These are phyloP conservation scores for Teunomyces pallodes DNA, from an alignment of 805 yeast species.

Conservation along the genomic window DNA sequence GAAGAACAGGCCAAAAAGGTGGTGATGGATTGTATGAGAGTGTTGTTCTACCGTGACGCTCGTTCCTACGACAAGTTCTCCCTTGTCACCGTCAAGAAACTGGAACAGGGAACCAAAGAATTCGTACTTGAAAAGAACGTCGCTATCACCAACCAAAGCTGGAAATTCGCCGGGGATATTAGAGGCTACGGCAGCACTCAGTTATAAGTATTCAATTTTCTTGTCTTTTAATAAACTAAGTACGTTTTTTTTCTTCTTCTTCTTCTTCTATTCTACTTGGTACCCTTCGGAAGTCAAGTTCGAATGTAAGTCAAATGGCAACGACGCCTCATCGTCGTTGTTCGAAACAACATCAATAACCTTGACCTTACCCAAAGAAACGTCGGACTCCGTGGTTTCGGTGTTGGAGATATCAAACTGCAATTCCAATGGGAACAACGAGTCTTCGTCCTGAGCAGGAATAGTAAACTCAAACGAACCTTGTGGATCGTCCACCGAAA, in stretches of 20 bases:
- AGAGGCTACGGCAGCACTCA: slow-evolving; percentile 85
- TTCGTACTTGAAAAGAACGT: slow-evolving; percentile 64
- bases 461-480: slow-evolving; percentile 81
- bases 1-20: slow-evolving; percentile 75
- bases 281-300: slow-evolving; percentile 59
- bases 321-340: slow-evolving; percentile 50
- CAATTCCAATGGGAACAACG: slow-evolving; percentile 84
- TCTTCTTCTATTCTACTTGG: slow-evolving; percentile 29
- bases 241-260: background rate
- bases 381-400: slow-evolving; percentile 37
- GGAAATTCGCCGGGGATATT: slow-evolving; percentile 88
- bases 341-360: slow-evolving; percentile 56
- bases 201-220: slow-evolving; percentile 15
- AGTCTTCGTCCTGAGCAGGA: slow-evolving; percentile 74
- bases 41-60: slow-evolving; percentile 93
- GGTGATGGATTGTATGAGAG: slow-evolving; percentile 88
- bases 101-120: slow-evolving; percentile 39
- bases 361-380: slow-evolving; percentile 63
- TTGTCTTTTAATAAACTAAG: background rate
- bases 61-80: slow-evolving; percentile 86
- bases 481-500: slow-evolving; percentile 50
- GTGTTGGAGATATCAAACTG: slow-evolving; percentile 52
- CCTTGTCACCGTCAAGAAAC: slow-evolving; percentile 63
- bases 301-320: slow-evolving; percentile 68
- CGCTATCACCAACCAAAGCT: slow-evolving; percentile 71